Conservation (phyloP, 2,329 filamentous ascomycete genomes). For the Biscogniauxia sp. region DNA sequence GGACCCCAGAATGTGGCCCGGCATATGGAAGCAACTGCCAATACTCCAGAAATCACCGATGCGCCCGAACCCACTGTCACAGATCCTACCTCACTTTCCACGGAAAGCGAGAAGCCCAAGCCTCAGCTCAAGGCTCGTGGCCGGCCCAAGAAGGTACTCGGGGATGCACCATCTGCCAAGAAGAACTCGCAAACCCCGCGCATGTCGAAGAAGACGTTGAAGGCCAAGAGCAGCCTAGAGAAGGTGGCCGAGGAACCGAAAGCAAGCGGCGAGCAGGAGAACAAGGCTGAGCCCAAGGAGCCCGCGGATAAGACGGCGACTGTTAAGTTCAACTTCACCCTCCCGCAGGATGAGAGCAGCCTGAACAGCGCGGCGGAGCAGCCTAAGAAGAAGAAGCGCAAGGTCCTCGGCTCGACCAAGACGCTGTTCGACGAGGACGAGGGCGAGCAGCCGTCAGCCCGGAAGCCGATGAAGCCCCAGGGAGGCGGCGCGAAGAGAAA, state of each 20-base stretch:
- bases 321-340: conserved; percentile 33
- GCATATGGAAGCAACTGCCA: conserved; percentile 12
- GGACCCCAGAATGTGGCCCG: conserved; percentile 14
- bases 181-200: conserved; percentile 40
- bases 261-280: conserved; percentile 15
- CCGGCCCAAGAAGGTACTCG: conserved; percentile 45
- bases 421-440: conserved; percentile 71
- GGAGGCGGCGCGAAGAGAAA: conserved; percentile 29
- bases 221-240: conserved; percentile 34
- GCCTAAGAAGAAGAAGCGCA: conserved; percentile 68
- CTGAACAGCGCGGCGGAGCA: conserved; percentile 36
- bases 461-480: conserved; percentile 29
- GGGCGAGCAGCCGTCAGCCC: conserved; percentile 40
- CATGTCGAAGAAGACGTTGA: conserved; percentile 29
- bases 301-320: conserved; percentile 26
- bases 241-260: conserved; percentile 33
- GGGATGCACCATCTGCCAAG: conserved; percentile 44
- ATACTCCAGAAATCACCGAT: conserved; percentile 5
- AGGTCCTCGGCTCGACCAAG: conserved; percentile 63
- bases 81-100: conserved; percentile 18
- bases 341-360: conserved; percentile 27
- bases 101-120: conserved; percentile 27
- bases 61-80: conserved; percentile 12
- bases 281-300: conserved; percentile 13
- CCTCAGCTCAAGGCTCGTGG: conserved; percentile 41